Evolutionary conservation across 192 early-diverging fungal genomes (phyloP), one percentile per base, ranked within the genome.

Genomic region (Entomortierella lignicola): DNA sequence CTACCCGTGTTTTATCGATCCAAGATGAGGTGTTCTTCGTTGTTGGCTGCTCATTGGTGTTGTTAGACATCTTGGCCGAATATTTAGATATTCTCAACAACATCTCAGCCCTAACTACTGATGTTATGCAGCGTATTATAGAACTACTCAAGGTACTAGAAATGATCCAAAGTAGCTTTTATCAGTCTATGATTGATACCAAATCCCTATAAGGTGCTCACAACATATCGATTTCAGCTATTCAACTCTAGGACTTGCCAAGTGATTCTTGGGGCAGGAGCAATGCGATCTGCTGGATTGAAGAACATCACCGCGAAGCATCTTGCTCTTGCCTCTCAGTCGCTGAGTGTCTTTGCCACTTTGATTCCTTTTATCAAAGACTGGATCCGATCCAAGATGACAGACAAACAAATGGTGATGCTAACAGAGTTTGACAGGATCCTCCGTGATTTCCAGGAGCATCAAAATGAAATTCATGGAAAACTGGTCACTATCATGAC

Each of bases 281-380:
- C 98, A 0, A 95, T 96, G 89, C 87, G 90, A 30, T 98, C 97
- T n/a, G 97, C 96, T 12, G 98, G 98, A 23, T 81, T 99, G 25
- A 96, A 97, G 63, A 97, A 95, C 77, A 99, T 99, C 32, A 93
- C 96, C 4, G 98, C 98, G 12, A 96, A 96, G 60, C 98, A 99
- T 81, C 83, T 99, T 89, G 96, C 97, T 13, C 83, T 99, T 62
- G 94, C 97, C 0, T 94, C 97, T 5, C 96, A 98, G 85, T 94
- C 97, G 15, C 84, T 99, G 13, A 94, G 92, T 25, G 83, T 94
- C 7, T 93, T 97, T 71, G 92, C 95, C 65, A 91, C 92, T 50
- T 81, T 97, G 39, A 94, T 96, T 26, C 97, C 98, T 25, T 89
- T 90, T 55, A 68, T 98, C 21, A 92, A 91, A 58, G 86, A 90